Evolutionary conservation across 75 land plant genomes (phyloP), one percentile per base, ranked within the genome.

Genomic region (Cryptomeria japonica): DNA sequence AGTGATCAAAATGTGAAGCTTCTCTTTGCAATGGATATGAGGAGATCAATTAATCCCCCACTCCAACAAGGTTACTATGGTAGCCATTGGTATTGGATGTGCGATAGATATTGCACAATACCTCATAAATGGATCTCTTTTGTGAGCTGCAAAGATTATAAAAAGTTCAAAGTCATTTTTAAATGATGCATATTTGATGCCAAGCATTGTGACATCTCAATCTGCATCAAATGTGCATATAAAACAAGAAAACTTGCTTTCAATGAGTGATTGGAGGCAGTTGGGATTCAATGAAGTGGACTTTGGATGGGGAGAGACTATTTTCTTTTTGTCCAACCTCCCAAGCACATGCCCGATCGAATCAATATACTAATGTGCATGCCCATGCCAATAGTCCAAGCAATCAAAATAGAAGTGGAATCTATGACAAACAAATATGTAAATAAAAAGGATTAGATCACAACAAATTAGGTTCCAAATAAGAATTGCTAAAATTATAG

Each of bases 1-100:
- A 31, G 72, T 15, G 0, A 18, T 0, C 15, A 76, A 12, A 64
- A 73, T 32, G 80, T 77, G 55, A 84, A 85, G 87, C 87, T 90
- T 11, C 73, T 85, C 5, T 34, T 88, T 44, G 83, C 91, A 3
- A 86, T 90, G 11, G 89, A 88, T 79, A 86, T 90, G 19, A 83
- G 91, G 44, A 88, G 39, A 39, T 80, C 87, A 15, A 41, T 85
- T 80, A 87, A 70, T 19, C 90, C 90, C 38, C 87, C 86, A 1
- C 83, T 88, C 3, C 82, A 87, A 19, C 25, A 39, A 22, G 72
- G 55, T 37, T 90, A 90, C 87, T 90, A 88, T 56, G 89, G 73
- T 7, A 70, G 73, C 31, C 31, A 19, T 19, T 25, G 28, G 31
- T n/a, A 4, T 70, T 0, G 73, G 25, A 25, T 70, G 2, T 70